phyloP scores from a whole-genome alignment of 176 grass and related monocot species.

The Dactylis glomerata region DNA sequence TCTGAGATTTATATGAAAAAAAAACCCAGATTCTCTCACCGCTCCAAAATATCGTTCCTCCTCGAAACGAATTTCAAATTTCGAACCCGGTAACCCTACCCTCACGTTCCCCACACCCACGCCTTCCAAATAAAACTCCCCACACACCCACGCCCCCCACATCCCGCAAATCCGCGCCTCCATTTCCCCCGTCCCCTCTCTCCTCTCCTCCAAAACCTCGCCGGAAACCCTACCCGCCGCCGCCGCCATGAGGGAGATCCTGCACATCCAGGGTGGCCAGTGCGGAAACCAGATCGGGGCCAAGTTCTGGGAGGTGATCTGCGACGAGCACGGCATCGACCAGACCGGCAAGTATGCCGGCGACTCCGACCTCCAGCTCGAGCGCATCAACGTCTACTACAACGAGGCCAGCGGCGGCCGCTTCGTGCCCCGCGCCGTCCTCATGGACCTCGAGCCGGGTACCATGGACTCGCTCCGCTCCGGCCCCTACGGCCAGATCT shows the following conservation, averaged over 20 bases:
- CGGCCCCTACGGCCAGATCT: slow-evolving; percentile 75
- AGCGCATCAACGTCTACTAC: slow-evolving; percentile 98
- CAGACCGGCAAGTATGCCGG: slow-evolving; percentile 54
- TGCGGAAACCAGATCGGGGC: slow-evolving; percentile 98
- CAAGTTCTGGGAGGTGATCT: slow-evolving; percentile 96
- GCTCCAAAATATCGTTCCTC: not conserved
- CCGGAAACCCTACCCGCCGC: slow-evolving; percentile 19
- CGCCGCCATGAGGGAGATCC: slow-evolving; percentile 79
- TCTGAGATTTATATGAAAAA: too few relatives aligned
- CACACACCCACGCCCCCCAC: not conserved
- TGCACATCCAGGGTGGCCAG: slow-evolving; percentile 91
- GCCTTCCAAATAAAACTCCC: not conserved
- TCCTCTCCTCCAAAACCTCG: not conserved
- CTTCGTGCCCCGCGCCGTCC: slow-evolving; percentile 80
- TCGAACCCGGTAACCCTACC: not conserved
- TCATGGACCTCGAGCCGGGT: slow-evolving; percentile 94
- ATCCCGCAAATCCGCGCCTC: not conserved
- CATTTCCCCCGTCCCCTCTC: too few relatives aligned
- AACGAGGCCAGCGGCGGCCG: slow-evolving; percentile 69
- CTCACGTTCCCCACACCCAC: not conserved
- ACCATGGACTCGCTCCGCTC: slow-evolving; percentile 88
- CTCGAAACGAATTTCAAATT: not conserved
- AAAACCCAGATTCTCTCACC: not conserved
- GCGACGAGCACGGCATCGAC: slow-evolving; percentile 96
- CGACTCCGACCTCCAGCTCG: slow-evolving; percentile 78